Evolutionary conservation across 306 rosid species (phyloP), one percentile per base, ranked within the genome.

Genomic region (Dryas octopetala): DNA sequence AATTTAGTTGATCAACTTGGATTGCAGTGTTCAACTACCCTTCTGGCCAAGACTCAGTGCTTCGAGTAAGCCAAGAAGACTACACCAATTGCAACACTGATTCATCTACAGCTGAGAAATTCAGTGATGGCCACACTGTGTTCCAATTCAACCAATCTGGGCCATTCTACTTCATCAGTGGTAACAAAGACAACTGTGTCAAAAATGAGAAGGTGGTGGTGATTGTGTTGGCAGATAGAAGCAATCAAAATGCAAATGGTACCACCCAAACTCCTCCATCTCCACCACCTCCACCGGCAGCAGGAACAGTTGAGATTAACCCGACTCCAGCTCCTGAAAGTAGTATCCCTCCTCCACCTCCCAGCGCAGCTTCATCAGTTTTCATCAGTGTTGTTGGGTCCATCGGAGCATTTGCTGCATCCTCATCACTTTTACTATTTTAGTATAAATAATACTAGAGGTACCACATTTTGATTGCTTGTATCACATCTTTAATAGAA

Each of bases 171-270:
- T 96, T 96, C 84, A 83, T 92, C 26, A 90, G 97, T 70, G 99
- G 99, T 15, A 89, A 80, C 84, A 86, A 81, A 79, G 89, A 88
- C n/a, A 83, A 79, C 74, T 96, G 99, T 66, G 73, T 61, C 26
- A 88, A 88, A 79, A 92, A 92, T 83, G 93, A 96, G 86, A 96
- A 96, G 83, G 7, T 96, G 52, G 83, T 77, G 45, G 86, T 91
- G 50, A 67, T 78, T 80, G 97, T 96, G 1, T 46, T 96, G 81
- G 85, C 97, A 44, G 88, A 92, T 28, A 87, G 94, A 78, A 90
- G 66, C 81, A 80, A 86, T 60, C 49, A 71, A 75, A 72, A 62
- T 7, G 58, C 71, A 45, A 64, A 70, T 26, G n/a, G 41, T 15
- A 79, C 81, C n/a, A 71, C 54, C 69, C 81, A 84, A 70, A 74